Conservation (phyloP, 2,329 filamentous ascomycete species). For the Alternaria sp. region DNA sequence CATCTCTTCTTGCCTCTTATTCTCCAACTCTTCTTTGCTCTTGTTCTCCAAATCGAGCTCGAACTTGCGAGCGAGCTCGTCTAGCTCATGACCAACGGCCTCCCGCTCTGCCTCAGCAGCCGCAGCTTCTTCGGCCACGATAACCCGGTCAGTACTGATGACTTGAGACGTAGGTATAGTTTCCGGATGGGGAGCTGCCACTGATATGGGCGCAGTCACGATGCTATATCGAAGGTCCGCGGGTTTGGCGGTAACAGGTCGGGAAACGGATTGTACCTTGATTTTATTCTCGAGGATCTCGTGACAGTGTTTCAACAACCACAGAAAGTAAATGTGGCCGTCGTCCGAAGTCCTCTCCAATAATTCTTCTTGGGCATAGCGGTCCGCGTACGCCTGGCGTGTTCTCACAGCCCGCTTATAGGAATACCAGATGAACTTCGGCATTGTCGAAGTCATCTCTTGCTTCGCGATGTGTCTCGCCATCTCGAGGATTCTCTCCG, state of each 20-base stretch:
- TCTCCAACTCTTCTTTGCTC: background rate
- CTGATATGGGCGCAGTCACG: background rate
- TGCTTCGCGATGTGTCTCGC: background rate
- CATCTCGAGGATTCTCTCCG: conserved; percentile 1
- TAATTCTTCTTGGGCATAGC: conserved; percentile 5
- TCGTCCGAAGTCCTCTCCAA: background rate
- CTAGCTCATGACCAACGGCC: background rate
- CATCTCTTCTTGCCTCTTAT: background rate
- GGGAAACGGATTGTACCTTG: background rate
- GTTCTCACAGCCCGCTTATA: conserved; percentile 9
- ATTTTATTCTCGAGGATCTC: conserved; percentile 4
- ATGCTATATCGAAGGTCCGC: background rate
- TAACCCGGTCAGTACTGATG: too few relatives aligned
- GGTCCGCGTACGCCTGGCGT: background rate
- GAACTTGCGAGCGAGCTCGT: conserved; percentile 4
- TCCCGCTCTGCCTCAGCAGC: conserved; percentile 1
- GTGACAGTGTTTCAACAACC: conserved; percentile 3
- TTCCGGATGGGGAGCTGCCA: too few relatives aligned
- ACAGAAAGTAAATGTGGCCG: conserved; percentile 3
- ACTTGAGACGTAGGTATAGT: background rate
- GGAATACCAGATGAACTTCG: conserved; percentile 5
- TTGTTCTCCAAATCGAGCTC: background rate
- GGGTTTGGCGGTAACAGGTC: background rate
- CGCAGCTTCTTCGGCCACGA: background rate
- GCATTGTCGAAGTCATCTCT: conserved; percentile 3